Conservation (phyloP, 83 land plant species). For the Larix sibirica region DNA sequence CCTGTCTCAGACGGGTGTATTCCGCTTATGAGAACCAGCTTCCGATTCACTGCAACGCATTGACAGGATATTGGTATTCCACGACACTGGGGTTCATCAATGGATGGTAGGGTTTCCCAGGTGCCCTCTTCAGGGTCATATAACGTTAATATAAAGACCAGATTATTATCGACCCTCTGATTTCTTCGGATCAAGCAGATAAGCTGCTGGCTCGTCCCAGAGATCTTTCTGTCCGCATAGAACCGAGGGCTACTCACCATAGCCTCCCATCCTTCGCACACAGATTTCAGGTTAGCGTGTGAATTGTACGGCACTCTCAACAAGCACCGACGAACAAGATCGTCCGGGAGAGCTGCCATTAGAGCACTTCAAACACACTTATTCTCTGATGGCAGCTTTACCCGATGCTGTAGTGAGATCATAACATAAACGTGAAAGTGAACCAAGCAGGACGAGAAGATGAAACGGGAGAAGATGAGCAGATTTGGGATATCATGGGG, state of each 20-base stretch:
- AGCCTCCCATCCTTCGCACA: not conserved
- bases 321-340: not conserved
- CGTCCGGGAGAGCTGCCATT: not conserved
- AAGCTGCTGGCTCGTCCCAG: not conserved
- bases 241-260: not conserved
- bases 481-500: too few species aligned
- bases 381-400: too few species aligned
- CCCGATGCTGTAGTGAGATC: too few species aligned
- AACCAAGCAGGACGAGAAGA: too few species aligned
- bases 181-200: not conserved
- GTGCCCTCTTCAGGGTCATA: constrained; percentile 30
- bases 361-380: too few species aligned
- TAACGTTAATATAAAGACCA: constrained; percentile 23
- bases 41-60: constrained; percentile 29
- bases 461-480: too few species aligned
- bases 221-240: not conserved
- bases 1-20: constrained; percentile 46
- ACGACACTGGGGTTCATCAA: constrained; percentile 21
- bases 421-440: too few species aligned
- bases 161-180: not conserved
- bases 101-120: constrained; percentile 45
- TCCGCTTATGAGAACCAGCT: constrained; percentile 56
- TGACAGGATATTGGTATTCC: constrained; percentile 32
- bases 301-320: not conserved
- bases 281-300: not conserved